Evolutionary conservation across 2,329 filamentous ascomycete species (phyloP).

Genomic region (Diaporthe humulicola): DNA sequence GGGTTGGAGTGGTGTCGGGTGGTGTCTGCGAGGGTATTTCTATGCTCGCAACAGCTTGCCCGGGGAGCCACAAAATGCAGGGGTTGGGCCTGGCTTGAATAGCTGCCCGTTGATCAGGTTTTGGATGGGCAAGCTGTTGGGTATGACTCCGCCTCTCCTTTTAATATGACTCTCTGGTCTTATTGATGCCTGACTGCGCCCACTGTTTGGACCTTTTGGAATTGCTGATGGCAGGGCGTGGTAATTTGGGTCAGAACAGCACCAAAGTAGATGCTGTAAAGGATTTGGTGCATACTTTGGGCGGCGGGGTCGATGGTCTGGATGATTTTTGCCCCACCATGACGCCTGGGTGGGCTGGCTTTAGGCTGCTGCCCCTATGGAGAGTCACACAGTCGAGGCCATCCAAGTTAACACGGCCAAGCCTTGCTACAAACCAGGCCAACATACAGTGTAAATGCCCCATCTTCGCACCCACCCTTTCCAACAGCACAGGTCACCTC

Average conservation of each 20-base stretch:
- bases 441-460: neutral
- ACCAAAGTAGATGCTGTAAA: neutral
- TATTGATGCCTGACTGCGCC: slow-evolving; percentile 30
- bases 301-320: slow-evolving; percentile 30
- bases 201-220: neutral
- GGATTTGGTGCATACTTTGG: slow-evolving; percentile 32
- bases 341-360: slow-evolving; percentile 25
- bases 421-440: accelerated
- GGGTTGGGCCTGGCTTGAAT: slow-evolving; percentile 29
- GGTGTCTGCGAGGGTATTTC: slow-evolving; percentile 42
- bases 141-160: slow-evolving; percentile 1
- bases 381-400: slow-evolving; percentile 14
- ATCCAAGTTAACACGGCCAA: neutral
- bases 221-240: slow-evolving; percentile 6
- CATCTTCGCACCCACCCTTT: neutral
- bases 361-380: slow-evolving; percentile 30
- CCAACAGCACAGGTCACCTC: slow-evolving; percentile 3
- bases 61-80: slow-evolving; percentile 31
- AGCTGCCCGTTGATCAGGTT: slow-evolving; percentile 25
- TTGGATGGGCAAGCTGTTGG: slow-evolving; percentile 7
- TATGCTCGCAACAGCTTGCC: slow-evolving; percentile 32
- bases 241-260: neutral
- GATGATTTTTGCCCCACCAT: slow-evolving; percentile 37
- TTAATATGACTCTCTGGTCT: slow-evolving; percentile 7
- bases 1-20: slow-evolving; percentile 48